Evolutionary conservation across 257 asterid species (phyloP).

Genomic region (Haberlea rhodopensis): DNA sequence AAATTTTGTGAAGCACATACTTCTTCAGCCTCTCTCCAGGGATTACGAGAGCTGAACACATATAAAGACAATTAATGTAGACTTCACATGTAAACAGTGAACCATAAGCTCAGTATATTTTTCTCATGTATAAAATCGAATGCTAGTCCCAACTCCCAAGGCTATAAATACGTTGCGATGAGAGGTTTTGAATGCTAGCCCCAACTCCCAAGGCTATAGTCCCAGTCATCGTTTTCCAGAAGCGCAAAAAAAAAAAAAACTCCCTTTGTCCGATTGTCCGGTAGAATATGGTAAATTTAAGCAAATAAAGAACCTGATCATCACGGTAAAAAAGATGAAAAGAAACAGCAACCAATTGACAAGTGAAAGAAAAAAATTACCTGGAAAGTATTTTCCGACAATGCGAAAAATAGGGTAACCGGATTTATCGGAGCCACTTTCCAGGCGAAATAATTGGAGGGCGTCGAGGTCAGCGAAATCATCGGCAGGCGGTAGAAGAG

Average conservation of each 20-base stretch:
- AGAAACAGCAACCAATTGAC: background rate
- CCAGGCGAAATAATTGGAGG: conserved; percentile 75
- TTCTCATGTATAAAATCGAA: background rate
- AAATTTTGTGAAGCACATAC: conserved; percentile 64
- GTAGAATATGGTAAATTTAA: no score
- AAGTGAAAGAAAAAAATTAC: conserved; percentile 33
- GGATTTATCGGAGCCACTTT: conserved; percentile 59
- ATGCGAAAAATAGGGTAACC: conserved; percentile 82
- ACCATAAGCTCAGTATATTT: background rate
- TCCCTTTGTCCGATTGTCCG: background rate
- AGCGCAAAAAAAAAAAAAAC: background rate
- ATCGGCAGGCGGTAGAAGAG: conserved; percentile 42
- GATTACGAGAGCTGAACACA: conserved; percentile 57
- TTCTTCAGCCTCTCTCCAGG: conserved; percentile 79
- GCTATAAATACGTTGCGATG: background rate
- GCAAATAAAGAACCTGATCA: background rate
- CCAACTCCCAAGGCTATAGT: background rate
- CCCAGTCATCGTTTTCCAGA: background rate
- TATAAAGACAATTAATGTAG: conserved; percentile 7
- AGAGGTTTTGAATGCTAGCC: background rate
- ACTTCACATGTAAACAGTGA: conserved; percentile 2
- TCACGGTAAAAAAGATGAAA: background rate
- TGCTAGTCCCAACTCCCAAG: background rate
- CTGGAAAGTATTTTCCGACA: conserved; percentile 91
- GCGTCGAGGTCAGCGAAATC: conserved; percentile 86